These are phyloP conservation scores for Aschersonia sp. DNA, from an alignment of 2,329 filamentous ascomycete species.

Conservation along the genomic window DNA sequence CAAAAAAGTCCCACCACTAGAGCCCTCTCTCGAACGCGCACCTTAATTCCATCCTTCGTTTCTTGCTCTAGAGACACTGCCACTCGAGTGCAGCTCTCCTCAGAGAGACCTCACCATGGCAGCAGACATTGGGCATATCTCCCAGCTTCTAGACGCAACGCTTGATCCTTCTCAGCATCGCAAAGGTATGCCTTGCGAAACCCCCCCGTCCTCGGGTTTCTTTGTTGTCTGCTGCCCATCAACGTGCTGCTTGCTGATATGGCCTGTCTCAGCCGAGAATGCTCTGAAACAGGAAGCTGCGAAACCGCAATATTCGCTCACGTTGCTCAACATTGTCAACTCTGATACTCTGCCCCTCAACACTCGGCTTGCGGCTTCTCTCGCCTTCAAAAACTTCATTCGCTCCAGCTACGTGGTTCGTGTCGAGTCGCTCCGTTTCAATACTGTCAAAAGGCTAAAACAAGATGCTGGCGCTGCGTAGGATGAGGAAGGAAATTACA, in stretches of 20 bases:
- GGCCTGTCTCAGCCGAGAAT: constrained; percentile 51
- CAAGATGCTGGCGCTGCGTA: constrained; percentile 16
- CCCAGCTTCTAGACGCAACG: constrained; percentile 79
- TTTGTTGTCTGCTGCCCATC: constrained; percentile 10
- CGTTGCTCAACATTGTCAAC: constrained; percentile 81
- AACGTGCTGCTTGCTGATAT: constrained; percentile 23
- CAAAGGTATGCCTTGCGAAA: constrained; percentile 49
- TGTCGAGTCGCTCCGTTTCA: constrained; percentile 6
- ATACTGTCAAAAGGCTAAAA: background rate
- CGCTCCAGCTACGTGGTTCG: constrained; percentile 77
- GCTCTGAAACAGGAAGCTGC: constrained; percentile 65
- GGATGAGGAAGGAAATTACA: constrained; percentile 91
- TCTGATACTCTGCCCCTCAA: constrained; percentile 57
- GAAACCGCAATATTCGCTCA: constrained; percentile 77
- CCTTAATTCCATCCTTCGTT: background rate
- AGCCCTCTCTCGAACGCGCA: background rate
- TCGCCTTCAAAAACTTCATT: constrained; percentile 99
- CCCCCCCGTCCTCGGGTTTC: background rate
- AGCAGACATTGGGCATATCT: constrained; percentile 45
- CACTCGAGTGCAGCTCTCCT: constrained; percentile 8
- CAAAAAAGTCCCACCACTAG: constrained; percentile 2
- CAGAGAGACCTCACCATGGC: constrained; percentile 30
- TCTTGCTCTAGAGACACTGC: constrained; percentile 1
- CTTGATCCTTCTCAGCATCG: constrained; percentile 78
- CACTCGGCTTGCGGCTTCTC: constrained; percentile 72